Evolutionary conservation across 495 filamentous ascomycete genomes (phyloP).

Genomic region (Penicillium pulvis): DNA sequence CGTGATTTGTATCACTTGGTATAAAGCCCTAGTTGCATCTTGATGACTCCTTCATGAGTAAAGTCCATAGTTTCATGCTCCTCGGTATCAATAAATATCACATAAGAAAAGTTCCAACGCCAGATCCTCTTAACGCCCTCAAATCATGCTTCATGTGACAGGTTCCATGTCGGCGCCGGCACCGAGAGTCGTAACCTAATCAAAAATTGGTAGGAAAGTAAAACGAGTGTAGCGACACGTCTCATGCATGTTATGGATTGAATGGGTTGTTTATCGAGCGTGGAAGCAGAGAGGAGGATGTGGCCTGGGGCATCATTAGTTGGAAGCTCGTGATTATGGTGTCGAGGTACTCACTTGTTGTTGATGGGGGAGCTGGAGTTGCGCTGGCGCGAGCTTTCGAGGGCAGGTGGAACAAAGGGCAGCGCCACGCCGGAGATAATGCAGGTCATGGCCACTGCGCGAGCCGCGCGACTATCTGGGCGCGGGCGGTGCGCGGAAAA

Average conservation of each 20-base stretch:
- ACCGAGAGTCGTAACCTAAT: slow-evolving; percentile 10
- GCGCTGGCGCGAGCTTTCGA: slow-evolving; percentile 46
- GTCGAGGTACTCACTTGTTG: slow-evolving; percentile 37
- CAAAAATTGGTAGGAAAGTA: neutral
- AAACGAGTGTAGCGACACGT: neutral
- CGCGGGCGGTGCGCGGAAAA: slow-evolving; percentile 48
- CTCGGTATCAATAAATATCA: slow-evolving; percentile 8
- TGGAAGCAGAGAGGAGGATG: slow-evolving; percentile 52
- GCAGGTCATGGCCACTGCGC: slow-evolving; percentile 43
- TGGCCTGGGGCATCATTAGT: slow-evolving; percentile 9
- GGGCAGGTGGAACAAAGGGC: slow-evolving; percentile 48
- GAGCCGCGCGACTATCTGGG: slow-evolving; percentile 39
- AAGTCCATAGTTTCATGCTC: neutral
- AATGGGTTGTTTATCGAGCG: slow-evolving; percentile 33
- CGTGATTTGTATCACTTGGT: neutral
- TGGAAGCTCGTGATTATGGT: neutral
- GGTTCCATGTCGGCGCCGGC: slow-evolving; percentile 20
- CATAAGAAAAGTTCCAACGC: slow-evolving; percentile 19
- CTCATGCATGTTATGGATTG: neutral
- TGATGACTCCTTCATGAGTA: neutral
- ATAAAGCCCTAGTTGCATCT: neutral
- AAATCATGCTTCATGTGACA: slow-evolving; percentile 15
- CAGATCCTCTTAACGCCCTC: slow-evolving; percentile 12
- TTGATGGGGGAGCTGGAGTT: slow-evolving; percentile 37
- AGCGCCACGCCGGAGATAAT: slow-evolving; percentile 45